These are phyloP conservation scores for Melastoma candidum DNA, from an alignment of 441 rosid genomes.

Conservation along the genomic window DNA sequence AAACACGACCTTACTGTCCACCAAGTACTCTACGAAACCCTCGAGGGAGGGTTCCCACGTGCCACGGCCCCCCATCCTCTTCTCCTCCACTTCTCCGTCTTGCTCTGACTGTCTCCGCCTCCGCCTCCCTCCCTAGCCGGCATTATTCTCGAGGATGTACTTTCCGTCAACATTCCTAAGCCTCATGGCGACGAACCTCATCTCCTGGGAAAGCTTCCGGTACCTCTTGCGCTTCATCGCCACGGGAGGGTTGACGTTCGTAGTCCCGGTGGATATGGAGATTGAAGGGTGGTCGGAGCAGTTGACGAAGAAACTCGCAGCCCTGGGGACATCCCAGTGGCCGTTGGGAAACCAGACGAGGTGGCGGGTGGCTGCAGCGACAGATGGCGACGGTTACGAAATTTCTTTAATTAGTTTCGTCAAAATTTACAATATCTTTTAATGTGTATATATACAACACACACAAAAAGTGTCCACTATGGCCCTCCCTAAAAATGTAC, in stretches of 20 bases:
- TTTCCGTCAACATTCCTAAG: conserved; percentile 65
- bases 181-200: conserved; percentile 90
- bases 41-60: conserved; percentile 61
- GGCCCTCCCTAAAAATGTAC: too few species aligned
- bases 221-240: conserved; percentile 50
- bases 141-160: conserved; percentile 15
- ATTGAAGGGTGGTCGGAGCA: too few species aligned
- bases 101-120: neutral
- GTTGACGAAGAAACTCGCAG: too few species aligned
- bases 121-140: too few species aligned
- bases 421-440: too few species aligned
- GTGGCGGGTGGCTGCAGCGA: too few species aligned
- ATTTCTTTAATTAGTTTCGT: too few species aligned
- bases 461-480: too few species aligned
- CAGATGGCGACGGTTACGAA: too few species aligned
- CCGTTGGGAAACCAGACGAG: too few species aligned
- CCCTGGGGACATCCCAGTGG: too few species aligned
- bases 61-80: conserved; percentile 3
- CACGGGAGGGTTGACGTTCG: conserved; percentile 18
- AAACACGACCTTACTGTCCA: conserved; percentile 78
- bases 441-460: too few species aligned
- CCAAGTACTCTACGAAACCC: conserved; percentile 67
- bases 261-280: conserved; percentile 11
- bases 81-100: conserved; percentile 16
- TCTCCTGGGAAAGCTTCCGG: conserved; percentile 74